A percentile compares a stretch with the other conserved stretches of the same genome.
phyloP scores from a whole-genome alignment of 257 asterid species.

The Anisodus tanguticus region DNA sequence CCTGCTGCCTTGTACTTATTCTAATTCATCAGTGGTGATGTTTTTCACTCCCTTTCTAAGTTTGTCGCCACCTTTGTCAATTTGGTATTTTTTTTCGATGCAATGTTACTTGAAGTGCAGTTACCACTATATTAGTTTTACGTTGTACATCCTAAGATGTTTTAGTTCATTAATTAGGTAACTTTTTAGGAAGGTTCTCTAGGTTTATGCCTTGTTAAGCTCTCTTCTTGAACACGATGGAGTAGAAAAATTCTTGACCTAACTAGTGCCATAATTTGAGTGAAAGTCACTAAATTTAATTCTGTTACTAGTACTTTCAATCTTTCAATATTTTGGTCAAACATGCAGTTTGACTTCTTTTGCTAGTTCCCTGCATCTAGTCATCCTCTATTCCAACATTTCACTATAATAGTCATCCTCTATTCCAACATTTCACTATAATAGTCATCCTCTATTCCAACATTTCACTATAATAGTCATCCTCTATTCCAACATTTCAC shows the following conservation, averaged over 20 bases:
- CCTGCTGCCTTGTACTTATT: not conserved
- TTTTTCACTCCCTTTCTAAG: not conserved
- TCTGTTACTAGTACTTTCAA: not conserved
- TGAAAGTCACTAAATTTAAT: not conserved
- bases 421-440: too few relatives aligned
- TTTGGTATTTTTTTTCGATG: not conserved
- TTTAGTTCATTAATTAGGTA: not conserved
- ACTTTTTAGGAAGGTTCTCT: not conserved
- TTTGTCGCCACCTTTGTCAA: not conserved
- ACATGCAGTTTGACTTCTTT: not conserved
- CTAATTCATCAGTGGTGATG: not conserved
- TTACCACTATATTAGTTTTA: not conserved
- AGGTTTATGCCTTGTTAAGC: not conserved
- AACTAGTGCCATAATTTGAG: not conserved
- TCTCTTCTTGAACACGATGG: not conserved
- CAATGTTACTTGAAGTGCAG: not conserved
- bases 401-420: too few relatives aligned
- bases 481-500: too few relatives aligned
- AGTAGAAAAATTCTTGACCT: not conserved
- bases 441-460: not conserved
- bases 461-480: too few relatives aligned
- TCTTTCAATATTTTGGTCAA: not conserved
- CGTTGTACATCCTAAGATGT: not conserved
- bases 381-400: too few relatives aligned
- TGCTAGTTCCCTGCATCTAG: not conserved